Conservation (phyloP, 2,329 filamentous ascomycete genomes). For the Xylaria sp. region DNA sequence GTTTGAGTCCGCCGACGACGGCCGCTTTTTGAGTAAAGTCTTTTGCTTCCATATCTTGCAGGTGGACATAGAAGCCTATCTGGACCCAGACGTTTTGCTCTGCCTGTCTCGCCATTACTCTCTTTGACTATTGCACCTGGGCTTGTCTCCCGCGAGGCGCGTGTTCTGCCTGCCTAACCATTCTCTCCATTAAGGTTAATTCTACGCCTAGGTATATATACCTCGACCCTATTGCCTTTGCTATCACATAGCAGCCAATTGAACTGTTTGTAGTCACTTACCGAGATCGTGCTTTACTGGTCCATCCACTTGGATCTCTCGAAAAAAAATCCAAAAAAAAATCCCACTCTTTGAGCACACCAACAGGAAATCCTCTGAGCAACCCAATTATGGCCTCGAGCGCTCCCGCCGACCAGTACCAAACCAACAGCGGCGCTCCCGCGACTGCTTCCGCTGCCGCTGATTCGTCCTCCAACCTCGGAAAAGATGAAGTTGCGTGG, state of each 20-base stretch:
- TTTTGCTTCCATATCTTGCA: conserved; percentile 13
- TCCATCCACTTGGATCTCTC: conserved; percentile 16
- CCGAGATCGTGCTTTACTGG: conserved; percentile 9
- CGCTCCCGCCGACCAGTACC: conserved; percentile 53
- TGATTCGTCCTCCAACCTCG: conserved; percentile 51
- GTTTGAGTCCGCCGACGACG: neutral
- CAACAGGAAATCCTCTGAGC: conserved; percentile 11
- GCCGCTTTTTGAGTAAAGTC: conserved; percentile 5
- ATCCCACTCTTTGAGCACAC: conserved; percentile 20
- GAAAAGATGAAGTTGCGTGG: conserved; percentile 97
- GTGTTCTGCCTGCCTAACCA: conserved; percentile 24
- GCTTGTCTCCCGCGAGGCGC: conserved; percentile 25
- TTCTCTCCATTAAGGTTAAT: conserved; percentile 9
- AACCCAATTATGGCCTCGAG: conserved; percentile 60
- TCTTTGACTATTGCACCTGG: conserved; percentile 17
- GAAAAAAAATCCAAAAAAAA: conserved; percentile 8
- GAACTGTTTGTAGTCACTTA: conserved; percentile 8
- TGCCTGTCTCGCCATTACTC: conserved; percentile 13
- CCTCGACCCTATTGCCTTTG: neutral
- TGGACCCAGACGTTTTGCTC: conserved; percentile 22
- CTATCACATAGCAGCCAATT: conserved; percentile 7
- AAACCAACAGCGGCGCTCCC: conserved; percentile 41
- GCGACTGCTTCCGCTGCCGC: conserved; percentile 38
- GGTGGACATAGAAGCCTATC: conserved; percentile 14
- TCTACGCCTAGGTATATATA: conserved; percentile 27